phyloP scores from a whole-genome alignment of 2,329 filamentous ascomycete species.

The Penicillium sp. region DNA sequence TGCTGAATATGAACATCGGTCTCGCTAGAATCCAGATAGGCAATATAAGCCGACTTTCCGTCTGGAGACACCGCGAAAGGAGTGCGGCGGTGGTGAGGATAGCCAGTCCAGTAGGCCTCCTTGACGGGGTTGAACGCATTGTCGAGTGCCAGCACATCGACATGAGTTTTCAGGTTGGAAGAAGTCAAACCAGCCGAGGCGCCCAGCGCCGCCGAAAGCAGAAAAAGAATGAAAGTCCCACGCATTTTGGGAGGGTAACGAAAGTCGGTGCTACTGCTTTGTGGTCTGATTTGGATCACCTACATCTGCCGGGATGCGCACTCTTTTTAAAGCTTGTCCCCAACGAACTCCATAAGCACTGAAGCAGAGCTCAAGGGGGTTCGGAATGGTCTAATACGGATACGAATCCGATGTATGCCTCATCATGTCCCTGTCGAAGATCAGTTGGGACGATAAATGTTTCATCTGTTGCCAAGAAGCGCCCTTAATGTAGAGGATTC shows the following conservation, averaged over 20 bases:
- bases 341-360: not conserved
- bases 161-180: constrained; percentile 41
- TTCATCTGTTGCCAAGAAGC: not conserved
- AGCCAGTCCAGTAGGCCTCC: constrained; percentile 62
- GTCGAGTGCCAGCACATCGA: constrained; percentile 51
- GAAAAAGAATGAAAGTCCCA: constrained; percentile 25
- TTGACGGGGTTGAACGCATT: constrained; percentile 60
- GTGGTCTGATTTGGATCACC: not conserved
- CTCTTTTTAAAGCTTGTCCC: not conserved
- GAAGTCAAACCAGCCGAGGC: constrained; percentile 23
- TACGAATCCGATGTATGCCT: not conserved
- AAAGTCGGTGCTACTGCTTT: constrained; percentile 13
- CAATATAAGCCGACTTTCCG: constrained; percentile 60
- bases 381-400: not conserved
- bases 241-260: constrained; percentile 21
- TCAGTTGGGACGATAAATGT: not conserved
- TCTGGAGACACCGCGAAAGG: constrained; percentile 65
- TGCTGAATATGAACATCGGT: constrained; percentile 61
- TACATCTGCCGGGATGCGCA: not conserved
- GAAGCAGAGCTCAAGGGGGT: too few species aligned
- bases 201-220: constrained; percentile 30
- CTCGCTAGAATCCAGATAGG: constrained; percentile 60
- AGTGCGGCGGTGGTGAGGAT: constrained; percentile 63
- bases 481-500: not conserved
- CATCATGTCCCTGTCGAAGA: not conserved